Base-by-base conservation (phyloP, 139 green algal genomes). In the Micractinium conductrix region DNA sequence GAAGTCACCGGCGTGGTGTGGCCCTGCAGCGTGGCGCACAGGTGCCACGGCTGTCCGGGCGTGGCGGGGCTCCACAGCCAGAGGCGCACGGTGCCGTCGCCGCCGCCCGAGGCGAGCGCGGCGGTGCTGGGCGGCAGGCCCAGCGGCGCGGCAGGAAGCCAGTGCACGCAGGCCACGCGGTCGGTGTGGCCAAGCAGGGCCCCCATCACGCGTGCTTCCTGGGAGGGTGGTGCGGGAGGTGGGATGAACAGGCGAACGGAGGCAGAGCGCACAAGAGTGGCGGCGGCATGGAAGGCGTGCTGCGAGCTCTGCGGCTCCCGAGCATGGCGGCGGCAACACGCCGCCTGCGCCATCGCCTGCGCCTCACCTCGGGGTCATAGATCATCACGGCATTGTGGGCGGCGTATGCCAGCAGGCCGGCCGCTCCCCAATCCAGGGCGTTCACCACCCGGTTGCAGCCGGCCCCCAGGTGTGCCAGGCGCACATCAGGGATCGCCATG, bases 81-180 rank as follows among this genome's bases (percentile, higher is more conserved):
- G 8, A 96, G 58, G 12, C 91, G 84, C 73, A 96, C 60, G 53
- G 73, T 87, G 73, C 74, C 82, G 76, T 96, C 93, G 33, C 90
- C 89, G 21, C 87, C 65, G 19, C 94, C 93, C 17, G 91, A 95
- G 1, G 90, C 79, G 8, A 95, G 74, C 50, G 93, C 78, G 21
- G 74, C 60, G 17, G 80, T 43, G 30, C 2, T 53, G 67, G 10
- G 40, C 4, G 45, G 30, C 19, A 9, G 16, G 14, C 17, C 69
- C 26, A 53, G 37, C 38, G 78, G 67, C 24, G 67, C 67, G 8
- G 30, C 21, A 5, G 87, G 86, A 37, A 96, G 58, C 94, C 95
- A 98, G 33, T 78, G 78, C 63, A 97, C 86, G 72, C 95, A 97
- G 86, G 94, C 96, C 14, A 98, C 94, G 19, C 86, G 74, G 19